Conservation (phyloP, 139 green algal genomes). For the Prasinococcaceae sp. region DNA sequence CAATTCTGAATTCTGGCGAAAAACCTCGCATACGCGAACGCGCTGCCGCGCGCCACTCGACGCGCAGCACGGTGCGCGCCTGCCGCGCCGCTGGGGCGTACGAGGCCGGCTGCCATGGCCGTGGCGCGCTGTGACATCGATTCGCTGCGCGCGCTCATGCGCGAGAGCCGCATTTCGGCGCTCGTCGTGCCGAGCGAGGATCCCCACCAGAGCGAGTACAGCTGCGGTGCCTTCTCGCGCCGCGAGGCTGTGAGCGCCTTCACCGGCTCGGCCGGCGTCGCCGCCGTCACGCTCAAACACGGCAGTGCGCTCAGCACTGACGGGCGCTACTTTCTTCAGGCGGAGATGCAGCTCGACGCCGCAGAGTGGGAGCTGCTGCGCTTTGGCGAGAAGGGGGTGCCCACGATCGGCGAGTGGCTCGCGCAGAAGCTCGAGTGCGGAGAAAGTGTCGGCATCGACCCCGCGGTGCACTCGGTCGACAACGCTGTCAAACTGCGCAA, state of each 20-base stretch:
- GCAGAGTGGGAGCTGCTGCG: conserved; percentile 24
- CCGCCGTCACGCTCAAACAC: conserved; percentile 14
- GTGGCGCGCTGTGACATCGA: too few relatives aligned
- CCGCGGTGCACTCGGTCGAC: conserved; percentile 4
- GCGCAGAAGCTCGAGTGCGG: conserved; percentile 5
- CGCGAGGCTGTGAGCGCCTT: conserved; percentile 23
- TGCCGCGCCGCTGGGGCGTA: too few relatives aligned
- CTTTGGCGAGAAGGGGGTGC: conserved; percentile 14
- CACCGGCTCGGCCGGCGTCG: conserved; percentile 29
- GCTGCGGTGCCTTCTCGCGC: conserved; percentile 11
- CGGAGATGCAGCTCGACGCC: conserved; percentile 20
- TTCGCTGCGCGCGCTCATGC: conserved; percentile 11
- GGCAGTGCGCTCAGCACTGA: conserved; percentile 31
- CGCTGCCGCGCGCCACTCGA: too few relatives aligned
- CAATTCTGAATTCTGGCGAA: too few relatives aligned
- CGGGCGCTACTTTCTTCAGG: conserved; percentile 36
- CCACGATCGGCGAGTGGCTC: conserved; percentile 26
- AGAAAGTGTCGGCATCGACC: conserved; percentile 27
- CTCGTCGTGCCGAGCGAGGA: conserved; percentile 10
- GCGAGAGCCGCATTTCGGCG: not conserved
- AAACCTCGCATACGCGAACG: too few relatives aligned
- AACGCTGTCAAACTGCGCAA: conserved; percentile 6
- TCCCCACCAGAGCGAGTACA: conserved; percentile 28
- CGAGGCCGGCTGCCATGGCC: too few relatives aligned
- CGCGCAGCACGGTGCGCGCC: too few relatives aligned